Evolutionary conservation across 768 basidiomycete genomes (phyloP), one percentile per base, ranked within the genome.

Genomic region (Suillus americanus): DNA sequence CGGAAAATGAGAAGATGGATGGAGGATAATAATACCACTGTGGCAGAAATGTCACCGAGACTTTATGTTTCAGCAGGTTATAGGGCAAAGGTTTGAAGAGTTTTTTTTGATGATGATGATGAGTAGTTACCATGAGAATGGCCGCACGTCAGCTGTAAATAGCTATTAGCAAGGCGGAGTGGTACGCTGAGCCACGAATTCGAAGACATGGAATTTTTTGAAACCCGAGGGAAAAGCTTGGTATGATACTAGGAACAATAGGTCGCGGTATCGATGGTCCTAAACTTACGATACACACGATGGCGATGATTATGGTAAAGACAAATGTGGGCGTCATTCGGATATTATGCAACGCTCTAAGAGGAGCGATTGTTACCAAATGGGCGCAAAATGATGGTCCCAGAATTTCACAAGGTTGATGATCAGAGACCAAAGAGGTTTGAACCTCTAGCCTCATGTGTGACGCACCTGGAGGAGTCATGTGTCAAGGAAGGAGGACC

Each of bases 261-360:
- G 66, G 65, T 55, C 46, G 71, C 72, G 68, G 61, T 65, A 68
- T 69, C 67, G 69, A 76, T 68, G 70, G 64, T 63, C n/a, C 23
- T 18, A 51, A 64, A 43, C 38, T 64, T 60, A 43, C 62, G 56
- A 43, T 61, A 55, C 57, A 70, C 64, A 51, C 41, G 37, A 60
- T 38, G 48, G 20, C 9, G 23, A 51, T 63, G 62, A 54, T 23
- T 56, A 51, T 63, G 33, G 33, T 33, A 33, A 33, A 45, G 50
- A n/a, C 40, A 60, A 68, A 67, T 66, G 56, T 40, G 62, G 62
- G 66, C 64, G 67, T 68, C 59, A 66, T 67, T 73, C 76, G 74
- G 74, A 75, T 61, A 75, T 75, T 74, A 72, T 72, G 65, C 62
- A 72, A 72, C 65, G 60, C 68, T 70, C 67, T 64, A 56, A 65